Evolutionary conservation across 352 stramenopile species (phyloP).

Genomic region (Pythium guiyangense): DNA sequence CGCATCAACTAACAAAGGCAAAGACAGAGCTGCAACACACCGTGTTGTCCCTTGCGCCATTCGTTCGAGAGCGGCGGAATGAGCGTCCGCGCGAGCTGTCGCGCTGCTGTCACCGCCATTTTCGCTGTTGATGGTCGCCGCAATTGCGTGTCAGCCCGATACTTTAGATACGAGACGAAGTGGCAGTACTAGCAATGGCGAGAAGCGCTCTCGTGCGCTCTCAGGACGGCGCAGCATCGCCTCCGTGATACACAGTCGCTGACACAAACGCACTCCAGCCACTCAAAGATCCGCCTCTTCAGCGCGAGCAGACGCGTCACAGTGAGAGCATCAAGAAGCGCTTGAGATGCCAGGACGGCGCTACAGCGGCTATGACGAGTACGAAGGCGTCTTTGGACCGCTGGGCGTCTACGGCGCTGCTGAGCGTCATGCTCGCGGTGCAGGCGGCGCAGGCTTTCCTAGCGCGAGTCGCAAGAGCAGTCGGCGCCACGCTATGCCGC

Average conservation of each 20-base stretch:
- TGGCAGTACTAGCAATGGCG: no score
- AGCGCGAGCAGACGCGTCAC: neutral
- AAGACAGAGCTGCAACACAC: constrained; percentile 17
- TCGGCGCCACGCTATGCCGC: neutral
- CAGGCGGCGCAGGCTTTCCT: neutral
- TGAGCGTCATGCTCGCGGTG: constrained; percentile 2
- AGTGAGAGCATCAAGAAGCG: neutral
- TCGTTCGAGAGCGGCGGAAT: constrained; percentile 63
- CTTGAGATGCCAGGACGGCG: constrained; percentile 5
- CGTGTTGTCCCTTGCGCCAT: constrained; percentile 76
- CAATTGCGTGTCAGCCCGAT: neutral
- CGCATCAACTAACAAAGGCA: no score
- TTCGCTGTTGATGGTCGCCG: neutral
- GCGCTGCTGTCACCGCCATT: neutral
- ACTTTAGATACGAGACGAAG: no score
- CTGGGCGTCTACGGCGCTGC: constrained; percentile 19
- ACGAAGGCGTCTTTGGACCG: constrained; percentile 52
- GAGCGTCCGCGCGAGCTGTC: constrained; percentile 33
- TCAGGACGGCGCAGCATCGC: no score
- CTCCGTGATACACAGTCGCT: no score
- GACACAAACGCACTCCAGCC: no score
- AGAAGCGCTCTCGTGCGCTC: no score
- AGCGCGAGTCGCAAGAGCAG: neutral
- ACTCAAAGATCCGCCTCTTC: neutral
- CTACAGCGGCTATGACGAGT: constrained; percentile 60